phyloP scores from a whole-genome alignment of 2,329 filamentous ascomycete species.

The Penicillium fuscoglaucum region DNA sequence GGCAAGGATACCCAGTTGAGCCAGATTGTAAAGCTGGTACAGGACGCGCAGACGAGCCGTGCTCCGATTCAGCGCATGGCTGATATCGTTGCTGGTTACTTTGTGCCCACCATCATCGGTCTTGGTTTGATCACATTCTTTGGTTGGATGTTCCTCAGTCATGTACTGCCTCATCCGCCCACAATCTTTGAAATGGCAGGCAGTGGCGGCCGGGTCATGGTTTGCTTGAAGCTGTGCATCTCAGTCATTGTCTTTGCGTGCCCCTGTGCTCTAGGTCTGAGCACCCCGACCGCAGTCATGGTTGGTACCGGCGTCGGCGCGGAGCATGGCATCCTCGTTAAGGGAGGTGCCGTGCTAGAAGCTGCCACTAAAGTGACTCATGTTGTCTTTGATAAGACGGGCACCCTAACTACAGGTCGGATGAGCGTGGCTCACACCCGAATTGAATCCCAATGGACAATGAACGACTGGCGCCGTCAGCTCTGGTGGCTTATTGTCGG shows the following conservation, averaged over 20 bases:
- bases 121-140: conserved; percentile 84
- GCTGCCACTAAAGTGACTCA: conserved; percentile 86
- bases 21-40: conserved; percentile 97
- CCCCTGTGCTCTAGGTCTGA: conserved; percentile 92
- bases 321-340: conserved; percentile 95
- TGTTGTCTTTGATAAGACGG: conserved; percentile 93
- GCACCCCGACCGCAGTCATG: conserved; percentile 97
- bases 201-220: conserved; percentile 90
- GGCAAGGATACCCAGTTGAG: conserved; percentile 95
- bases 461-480: conserved; percentile 64
- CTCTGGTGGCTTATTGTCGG: conserved; percentile 97
- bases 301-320: conserved; percentile 97
- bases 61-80: conserved; percentile 93
- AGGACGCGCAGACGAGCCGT: conserved; percentile 90
- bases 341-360: conserved; percentile 90
- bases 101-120: conserved; percentile 83
- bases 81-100: conserved; percentile 87
- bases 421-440: conserved; percentile 83
- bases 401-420: conserved; percentile 88
- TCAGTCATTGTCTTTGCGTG: conserved; percentile 98
- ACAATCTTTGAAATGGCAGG: conserved; percentile 77
- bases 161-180: conserved; percentile 79
- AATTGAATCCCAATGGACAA: conserved; percentile 68
- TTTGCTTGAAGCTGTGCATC: conserved; percentile 95
- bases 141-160: conserved; percentile 92